These are phyloP conservation scores for Saturnispora dispora DNA, from an alignment of 805 yeast species.

Conservation along the genomic window DNA sequence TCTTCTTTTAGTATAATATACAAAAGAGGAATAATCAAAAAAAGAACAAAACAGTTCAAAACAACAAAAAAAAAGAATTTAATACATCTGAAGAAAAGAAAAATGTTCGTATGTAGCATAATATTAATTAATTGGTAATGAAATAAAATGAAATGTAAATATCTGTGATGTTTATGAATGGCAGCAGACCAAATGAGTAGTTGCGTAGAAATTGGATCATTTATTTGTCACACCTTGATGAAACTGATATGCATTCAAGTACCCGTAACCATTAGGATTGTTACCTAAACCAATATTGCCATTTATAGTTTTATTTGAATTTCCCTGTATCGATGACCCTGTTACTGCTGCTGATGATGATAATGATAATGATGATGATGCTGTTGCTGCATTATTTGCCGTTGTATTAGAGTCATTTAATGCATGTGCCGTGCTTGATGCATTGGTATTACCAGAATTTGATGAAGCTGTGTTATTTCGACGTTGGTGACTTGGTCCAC, in stretches of 20 bases:
- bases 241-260: slow-evolving; percentile 3
- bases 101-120: background rate
- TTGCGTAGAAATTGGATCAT: background rate
- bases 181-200: background rate
- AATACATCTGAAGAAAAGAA: background rate
- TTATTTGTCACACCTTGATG: slow-evolving; percentile 5
- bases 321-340: slow-evolving; percentile 3
- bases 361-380: background rate
- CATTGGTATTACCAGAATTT: background rate
- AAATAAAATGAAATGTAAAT: slow-evolving; percentile 1
- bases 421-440: background rate
- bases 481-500: slow-evolving; percentile 45
- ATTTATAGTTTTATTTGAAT: background rate
- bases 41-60: background rate
- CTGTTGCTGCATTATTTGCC: background rate
- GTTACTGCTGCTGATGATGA: slow-evolving; percentile 4
- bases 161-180: background rate
- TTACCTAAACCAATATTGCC: background rate
- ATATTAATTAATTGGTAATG: background rate
- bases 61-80: background rate
- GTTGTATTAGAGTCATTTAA: background rate
- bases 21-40: slow-evolving; percentile 1
- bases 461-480: slow-evolving; percentile 14
- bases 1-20: background rate
- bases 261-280: slow-evolving; percentile 4